phyloP scores from a whole-genome alignment of 306 rosid genomes.

The Quercus mongolica region DNA sequence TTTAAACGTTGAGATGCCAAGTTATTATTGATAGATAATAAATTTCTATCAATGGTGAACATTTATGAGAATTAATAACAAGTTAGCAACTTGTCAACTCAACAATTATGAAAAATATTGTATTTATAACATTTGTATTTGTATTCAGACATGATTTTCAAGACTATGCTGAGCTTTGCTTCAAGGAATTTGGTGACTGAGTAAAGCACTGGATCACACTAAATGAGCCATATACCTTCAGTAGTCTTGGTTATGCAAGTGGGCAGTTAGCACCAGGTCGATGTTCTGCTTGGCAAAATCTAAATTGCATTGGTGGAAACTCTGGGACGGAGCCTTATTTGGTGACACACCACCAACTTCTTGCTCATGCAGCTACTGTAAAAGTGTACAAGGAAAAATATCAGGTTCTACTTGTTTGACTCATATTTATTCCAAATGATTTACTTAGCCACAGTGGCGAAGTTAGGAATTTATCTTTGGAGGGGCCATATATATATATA shows the following conservation, averaged over 20 bases:
- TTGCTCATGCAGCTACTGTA: conserved; percentile 49
- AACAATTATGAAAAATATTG: no score
- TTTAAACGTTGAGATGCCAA: no score
- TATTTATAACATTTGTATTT: no score
- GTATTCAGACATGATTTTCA: conserved; percentile 5
- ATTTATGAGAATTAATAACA: no score
- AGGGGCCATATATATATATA: no score
- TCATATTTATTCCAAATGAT: no score
- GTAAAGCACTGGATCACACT: conserved; percentile 42
- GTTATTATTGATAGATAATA: no score
- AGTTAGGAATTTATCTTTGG: no score
- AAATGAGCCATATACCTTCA: conserved; percentile 36
- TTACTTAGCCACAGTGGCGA: no score
- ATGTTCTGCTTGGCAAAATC: conserved; percentile 35
- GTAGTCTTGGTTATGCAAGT: conserved; percentile 18
- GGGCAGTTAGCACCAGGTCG: conserved; percentile 34
- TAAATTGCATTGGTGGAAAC: conserved; percentile 40
- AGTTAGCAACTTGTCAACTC: no score
- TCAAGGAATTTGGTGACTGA: conserved; percentile 30
- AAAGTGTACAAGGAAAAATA: conserved; percentile 38
- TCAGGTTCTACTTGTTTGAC: conserved; percentile 23
- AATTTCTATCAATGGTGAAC: no score
- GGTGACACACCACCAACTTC: conserved; percentile 38
- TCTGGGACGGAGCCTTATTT: conserved; percentile 44
- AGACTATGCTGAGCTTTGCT: conserved; percentile 34